Evolutionary conservation across 202 grass and related monocot genomes (phyloP).

Genomic region (Cymbopogon flexuosus): DNA sequence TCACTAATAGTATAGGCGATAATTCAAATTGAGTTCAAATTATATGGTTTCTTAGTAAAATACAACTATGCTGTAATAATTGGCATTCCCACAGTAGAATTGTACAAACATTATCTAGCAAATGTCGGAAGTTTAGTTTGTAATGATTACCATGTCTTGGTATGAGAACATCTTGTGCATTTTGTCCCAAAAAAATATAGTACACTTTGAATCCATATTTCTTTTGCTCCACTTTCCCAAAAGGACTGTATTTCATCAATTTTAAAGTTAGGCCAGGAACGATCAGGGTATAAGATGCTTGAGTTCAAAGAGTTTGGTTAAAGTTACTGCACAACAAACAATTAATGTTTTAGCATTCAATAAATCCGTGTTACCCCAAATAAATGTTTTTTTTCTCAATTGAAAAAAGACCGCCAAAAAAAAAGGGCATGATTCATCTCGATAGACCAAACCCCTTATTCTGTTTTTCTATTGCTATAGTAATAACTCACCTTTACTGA

Average conservation of each 20-base stretch:
- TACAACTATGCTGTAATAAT: slow-evolving; percentile 27
- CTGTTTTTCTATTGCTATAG: too few relatives aligned
- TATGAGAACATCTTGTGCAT: not conserved
- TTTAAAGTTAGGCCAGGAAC: too few relatives aligned
- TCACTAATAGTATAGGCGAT: slow-evolving; percentile 17
- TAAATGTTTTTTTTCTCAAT: too few relatives aligned
- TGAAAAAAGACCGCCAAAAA: too few relatives aligned
- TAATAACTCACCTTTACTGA: too few relatives aligned
- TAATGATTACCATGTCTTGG: not conserved
- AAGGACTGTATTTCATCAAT: not conserved
- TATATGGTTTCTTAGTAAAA: slow-evolving; percentile 1
- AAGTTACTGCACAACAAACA: too few relatives aligned
- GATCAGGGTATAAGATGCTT: too few relatives aligned
- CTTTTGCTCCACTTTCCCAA: not conserved
- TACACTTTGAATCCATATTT: not conserved
- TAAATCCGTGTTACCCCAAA: too few relatives aligned
- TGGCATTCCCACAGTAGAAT: not conserved
- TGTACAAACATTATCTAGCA: not conserved
- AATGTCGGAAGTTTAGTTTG: not conserved
- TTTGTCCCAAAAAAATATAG: not conserved
- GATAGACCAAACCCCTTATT: too few relatives aligned
- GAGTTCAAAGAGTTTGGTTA: too few relatives aligned
- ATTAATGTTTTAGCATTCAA: too few relatives aligned
- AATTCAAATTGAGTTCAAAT: slow-evolving; percentile 30
- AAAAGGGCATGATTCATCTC: too few relatives aligned